Evolutionary conservation across 2,329 filamentous ascomycete species (phyloP).

Genomic region (Colletotrichum chlorophyti): DNA sequence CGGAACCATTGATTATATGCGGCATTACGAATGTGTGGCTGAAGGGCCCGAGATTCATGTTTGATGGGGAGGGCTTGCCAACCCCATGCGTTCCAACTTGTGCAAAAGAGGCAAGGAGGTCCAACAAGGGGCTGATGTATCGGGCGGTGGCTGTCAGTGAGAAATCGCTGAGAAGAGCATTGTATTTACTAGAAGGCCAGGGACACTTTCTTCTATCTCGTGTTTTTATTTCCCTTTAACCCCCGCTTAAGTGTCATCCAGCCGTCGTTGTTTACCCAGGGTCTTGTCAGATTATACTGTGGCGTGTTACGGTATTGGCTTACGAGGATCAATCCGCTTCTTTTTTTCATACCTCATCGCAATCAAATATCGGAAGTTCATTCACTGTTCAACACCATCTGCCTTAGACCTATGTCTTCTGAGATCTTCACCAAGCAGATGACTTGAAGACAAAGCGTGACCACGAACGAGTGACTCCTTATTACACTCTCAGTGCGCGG

Average conservation of each 20-base stretch:
- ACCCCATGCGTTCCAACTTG: slow-evolving; percentile 15
- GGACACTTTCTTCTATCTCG: not conserved
- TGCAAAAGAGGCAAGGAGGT: slow-evolving; percentile 14
- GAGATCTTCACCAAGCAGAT: no score
- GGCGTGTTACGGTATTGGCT: slow-evolving; percentile 18
- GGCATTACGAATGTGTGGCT: slow-evolving; percentile 29
- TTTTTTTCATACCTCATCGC: slow-evolving; percentile 4
- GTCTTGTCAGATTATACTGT: slow-evolving; percentile 25
- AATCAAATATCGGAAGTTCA: not conserved
- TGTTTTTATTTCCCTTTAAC: no score
- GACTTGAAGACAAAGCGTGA: no score
- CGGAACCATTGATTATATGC: slow-evolving; percentile 27
- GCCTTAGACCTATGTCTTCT: not conserved
- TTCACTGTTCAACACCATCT: not conserved
- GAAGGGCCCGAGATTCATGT: slow-evolving; percentile 21
- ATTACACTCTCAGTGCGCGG: no score
- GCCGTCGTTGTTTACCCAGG: slow-evolving; percentile 9
- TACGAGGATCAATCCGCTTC: slow-evolving; percentile 19
- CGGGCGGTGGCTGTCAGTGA: not conserved
- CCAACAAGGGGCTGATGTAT: slow-evolving; percentile 13
- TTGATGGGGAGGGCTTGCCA: slow-evolving; percentile 8
- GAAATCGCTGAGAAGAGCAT: no score
- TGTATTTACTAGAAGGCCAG: slow-evolving; percentile 26
- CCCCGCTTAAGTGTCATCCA: slow-evolving; percentile 3
- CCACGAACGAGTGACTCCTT: no score